Base-by-base conservation (phyloP, 2,329 filamentous ascomycete species). In the Herpotrichia juniperi region DNA sequence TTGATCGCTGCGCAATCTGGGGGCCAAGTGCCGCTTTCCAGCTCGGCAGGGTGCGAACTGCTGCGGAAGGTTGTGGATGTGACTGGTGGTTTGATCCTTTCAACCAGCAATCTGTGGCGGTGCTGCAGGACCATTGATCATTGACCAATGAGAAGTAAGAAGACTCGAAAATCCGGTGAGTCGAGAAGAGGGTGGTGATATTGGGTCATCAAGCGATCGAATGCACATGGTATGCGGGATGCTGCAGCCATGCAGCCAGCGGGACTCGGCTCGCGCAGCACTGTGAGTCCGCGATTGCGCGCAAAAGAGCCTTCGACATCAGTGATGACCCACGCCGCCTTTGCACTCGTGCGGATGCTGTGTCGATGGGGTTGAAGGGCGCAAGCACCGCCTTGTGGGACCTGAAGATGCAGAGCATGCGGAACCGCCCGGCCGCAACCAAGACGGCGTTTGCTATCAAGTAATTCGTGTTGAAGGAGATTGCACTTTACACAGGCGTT, bases 101-200 rank as follows among this genome's bases (percentile, higher is more conserved):
- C 21, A n/a, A n/a, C n/a, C n/a, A n/a, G n/a, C n/a, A n/a, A 46
- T 11, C 42, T 21, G 45, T 51, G 50, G 43, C 48, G 31, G 53
- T 42, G 50, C 21, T 50, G 55, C 44, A 45, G 45, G 37, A 34
- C 10, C 43, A 56, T 63, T 60, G 61, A 51, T 62, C 56, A 69
- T 66, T 67, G 46, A 53, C 2, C n/a, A n/a, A n/a, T n/a, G n/a
- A n/a, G n/a, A n/a, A n/a, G n/a, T n/a, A n/a, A n/a, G n/a, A 52
- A 43, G 16, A 42, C 28, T 17, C 14, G 16, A 58, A 43, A 53
- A 59, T 67, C 69, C 69, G 69, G 69, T 72, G 61, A 72, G 60
- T 62, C 66, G 48, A 60, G 61, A 66, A 50, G 40, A 65, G 64
- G 25, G 59, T 58, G 58, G 60, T 48, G 52, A 54, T 43, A 42